Evolutionary conservation across 2,329 filamentous ascomycete species (phyloP).

Genomic region (Alternaria triticimaculans): DNA sequence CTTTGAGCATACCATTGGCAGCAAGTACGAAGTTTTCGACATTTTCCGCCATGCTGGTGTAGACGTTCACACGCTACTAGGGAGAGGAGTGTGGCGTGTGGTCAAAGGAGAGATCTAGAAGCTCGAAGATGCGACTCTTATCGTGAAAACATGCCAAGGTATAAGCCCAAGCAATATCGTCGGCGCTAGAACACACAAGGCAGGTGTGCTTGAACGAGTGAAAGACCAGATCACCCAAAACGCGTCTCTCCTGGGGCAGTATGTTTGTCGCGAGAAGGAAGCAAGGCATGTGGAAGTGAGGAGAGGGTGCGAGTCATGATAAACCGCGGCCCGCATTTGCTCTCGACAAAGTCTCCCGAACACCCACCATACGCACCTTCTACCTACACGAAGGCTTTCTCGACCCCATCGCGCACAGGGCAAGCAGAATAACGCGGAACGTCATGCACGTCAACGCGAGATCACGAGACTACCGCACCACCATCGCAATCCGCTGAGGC

Average conservation of each 20-base stretch:
- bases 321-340: constrained; percentile 20
- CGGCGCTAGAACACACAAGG: constrained; percentile 18
- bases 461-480: constrained; percentile 28
- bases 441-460: constrained; percentile 20
- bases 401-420: constrained; percentile 4
- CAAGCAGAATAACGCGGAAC: constrained; percentile 16
- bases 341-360: constrained; percentile 28
- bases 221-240: neutral
- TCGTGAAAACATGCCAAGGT: constrained; percentile 20
- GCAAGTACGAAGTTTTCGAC: constrained; percentile 22
- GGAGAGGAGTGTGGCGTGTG: constrained; percentile 4
- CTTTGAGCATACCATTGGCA: constrained; percentile 12
- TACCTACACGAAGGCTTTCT: neutral
- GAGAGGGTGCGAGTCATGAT: constrained; percentile 36
- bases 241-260: neutral
- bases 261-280: neutral
- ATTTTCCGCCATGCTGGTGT: constrained; percentile 23
- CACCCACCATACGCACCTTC: constrained; percentile 4
- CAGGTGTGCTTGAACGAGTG: constrained; percentile 8
- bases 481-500: constrained; percentile 6
- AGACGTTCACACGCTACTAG: neutral
- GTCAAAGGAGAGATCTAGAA: constrained; percentile 1
- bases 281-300: constrained; percentile 12
- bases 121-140: constrained; percentile 17
- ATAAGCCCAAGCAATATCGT: constrained; percentile 1